Conservation (phyloP, 768 basidiomycete species). For the Lactarius evosmus region DNA sequence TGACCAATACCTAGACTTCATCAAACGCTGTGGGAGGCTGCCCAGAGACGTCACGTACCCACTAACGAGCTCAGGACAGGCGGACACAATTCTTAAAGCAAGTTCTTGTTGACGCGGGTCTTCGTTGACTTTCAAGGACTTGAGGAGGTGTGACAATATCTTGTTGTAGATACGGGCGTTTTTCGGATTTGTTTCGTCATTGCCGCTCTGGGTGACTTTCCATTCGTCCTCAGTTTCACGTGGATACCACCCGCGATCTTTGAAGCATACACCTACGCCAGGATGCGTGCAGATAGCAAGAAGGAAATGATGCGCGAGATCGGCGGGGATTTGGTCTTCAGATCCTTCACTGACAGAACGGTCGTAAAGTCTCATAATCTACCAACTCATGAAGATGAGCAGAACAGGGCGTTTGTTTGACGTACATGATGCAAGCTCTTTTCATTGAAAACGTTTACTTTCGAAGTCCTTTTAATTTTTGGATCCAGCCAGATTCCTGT, state of each 20-base stretch:
- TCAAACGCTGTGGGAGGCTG: slow-evolving; percentile 22
- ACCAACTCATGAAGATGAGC: not conserved
- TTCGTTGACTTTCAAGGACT: slow-evolving; percentile 80
- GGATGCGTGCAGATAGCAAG: slow-evolving; percentile 79
- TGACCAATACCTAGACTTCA: slow-evolving; percentile 62
- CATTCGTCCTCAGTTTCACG: slow-evolving; percentile 52
- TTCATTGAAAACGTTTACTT: slow-evolving; percentile 71
- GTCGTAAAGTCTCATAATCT: slow-evolving; percentile 77
- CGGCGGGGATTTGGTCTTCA: slow-evolving; percentile 62
- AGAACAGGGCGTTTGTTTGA: not conserved
- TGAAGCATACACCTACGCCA: slow-evolving; percentile 83
- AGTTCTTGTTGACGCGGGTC: slow-evolving; percentile 83
- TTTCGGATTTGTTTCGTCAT: slow-evolving; percentile 37
- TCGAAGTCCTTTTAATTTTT: slow-evolving; percentile 66
- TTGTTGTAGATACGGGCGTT: slow-evolving; percentile 71
- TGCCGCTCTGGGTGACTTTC: slow-evolving; percentile 36
- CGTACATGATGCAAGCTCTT: slow-evolving; percentile 59
- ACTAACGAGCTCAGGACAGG: slow-evolving; percentile 83
- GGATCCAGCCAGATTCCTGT: slow-evolving; percentile 70
- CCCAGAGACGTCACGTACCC: slow-evolving; percentile 45
- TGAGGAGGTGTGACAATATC: slow-evolving; percentile 73
- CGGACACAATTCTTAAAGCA: slow-evolving; percentile 69
- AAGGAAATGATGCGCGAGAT: slow-evolving; percentile 84
- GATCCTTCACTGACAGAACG: slow-evolving; percentile 48
- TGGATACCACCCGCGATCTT: slow-evolving; percentile 87